Evolutionary conservation across 495 filamentous ascomycete species (phyloP), one percentile per base, ranked within the genome.

Genomic region (Aspergillus haitiensis): DNA sequence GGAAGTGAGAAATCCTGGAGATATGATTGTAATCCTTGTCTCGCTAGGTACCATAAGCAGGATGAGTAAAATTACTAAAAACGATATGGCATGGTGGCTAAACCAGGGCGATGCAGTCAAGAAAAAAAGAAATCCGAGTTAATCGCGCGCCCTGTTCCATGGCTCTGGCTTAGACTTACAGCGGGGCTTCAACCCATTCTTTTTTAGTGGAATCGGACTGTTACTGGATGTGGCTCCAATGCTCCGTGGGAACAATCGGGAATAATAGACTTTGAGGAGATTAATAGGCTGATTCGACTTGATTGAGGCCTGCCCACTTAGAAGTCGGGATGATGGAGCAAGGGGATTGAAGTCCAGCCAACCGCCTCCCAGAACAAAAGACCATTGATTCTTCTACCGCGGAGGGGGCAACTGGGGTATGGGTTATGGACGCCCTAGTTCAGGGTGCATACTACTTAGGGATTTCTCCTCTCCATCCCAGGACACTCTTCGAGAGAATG

Each of bases 1-100:
- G 44, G n/a, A 33, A 51, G 48, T 18, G 15, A 32, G 48, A 45
- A 56, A 44, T 21, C 18, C 11, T 21, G 39, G 13, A 48, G 21
- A 51, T 12, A 51, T 12, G 33, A 56, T 56, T 10, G n/a, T 40
- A 40, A 40, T 40, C 10, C 9, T 40, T 11, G 37, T 35, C 12
- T 39, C 32, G 42, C 27, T 56, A 7, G 35, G 42, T 47, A 18
- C 13, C 42, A 36, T 13, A 47, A 18, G 42, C 16, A 56, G 39
- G 46, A 37, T 32, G 48, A 45, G 27, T 15, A 59, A 36, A 40
- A 49, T 40, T 45, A 59, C 11, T 33, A 9, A 18, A 35, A 44
- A 16, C 27, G 40, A 55, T 31, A 34, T 51, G 21, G 21, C 21
- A 27, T 27, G 21, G 48, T 51, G 48, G 21, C 48, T 16, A 34